Conservation (phyloP, 192 early-diverging fungal species). For the Coemansia aciculifera region DNA sequence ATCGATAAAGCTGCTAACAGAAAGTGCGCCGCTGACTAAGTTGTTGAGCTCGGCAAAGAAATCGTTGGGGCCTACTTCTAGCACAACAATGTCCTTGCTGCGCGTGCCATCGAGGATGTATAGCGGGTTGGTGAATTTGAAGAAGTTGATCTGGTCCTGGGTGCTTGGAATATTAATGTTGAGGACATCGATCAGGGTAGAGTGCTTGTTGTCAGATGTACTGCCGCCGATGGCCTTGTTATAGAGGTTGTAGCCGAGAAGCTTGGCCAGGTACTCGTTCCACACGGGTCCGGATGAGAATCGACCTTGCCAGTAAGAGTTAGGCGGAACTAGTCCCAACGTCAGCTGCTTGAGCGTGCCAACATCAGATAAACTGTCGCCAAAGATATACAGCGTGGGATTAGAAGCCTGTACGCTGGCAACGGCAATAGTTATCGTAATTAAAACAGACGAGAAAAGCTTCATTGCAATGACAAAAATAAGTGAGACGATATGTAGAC, state of each 20-base stretch:
- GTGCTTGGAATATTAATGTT: constrained; percentile 39
- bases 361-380: constrained; percentile 32
- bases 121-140: constrained; percentile 25
- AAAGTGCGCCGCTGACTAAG: constrained; percentile 15
- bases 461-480: neutral
- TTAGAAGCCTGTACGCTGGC: constrained; percentile 10
- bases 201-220: constrained; percentile 28
- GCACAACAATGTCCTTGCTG: constrained; percentile 24
- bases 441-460: neutral
- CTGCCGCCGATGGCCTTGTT: constrained; percentile 36
- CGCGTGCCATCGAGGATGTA: constrained; percentile 23
- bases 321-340: constrained; percentile 24
- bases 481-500: neutral
- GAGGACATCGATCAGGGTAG: constrained; percentile 15
- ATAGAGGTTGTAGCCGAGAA: constrained; percentile 22
- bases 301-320: constrained; percentile 41
- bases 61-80: constrained; percentile 41
- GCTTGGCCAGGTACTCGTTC: constrained; percentile 46
- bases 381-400: constrained; percentile 38
- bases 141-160: constrained; percentile 40
- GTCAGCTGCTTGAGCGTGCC: constrained; percentile 32
- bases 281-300: constrained; percentile 37
- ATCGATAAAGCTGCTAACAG: constrained; percentile 25
- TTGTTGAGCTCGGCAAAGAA: constrained; percentile 34
- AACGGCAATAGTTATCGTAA: neutral